A percentile compares a stretch with the other conserved stretches of the same genome.
Conservation (phyloP, 148 eudicot genomes). For the Diospyros lotus region DNA sequence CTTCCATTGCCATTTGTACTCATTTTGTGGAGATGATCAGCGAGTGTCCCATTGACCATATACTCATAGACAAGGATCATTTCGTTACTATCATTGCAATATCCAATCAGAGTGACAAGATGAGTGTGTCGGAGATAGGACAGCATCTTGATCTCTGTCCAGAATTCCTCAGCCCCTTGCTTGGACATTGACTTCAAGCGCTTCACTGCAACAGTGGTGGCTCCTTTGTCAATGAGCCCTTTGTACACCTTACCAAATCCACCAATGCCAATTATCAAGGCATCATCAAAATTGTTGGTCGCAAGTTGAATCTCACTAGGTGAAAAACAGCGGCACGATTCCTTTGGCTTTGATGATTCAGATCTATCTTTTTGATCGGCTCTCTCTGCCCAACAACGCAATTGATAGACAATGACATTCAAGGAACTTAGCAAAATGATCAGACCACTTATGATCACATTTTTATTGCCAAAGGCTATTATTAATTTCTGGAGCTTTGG, state of each 20-base stretch:
- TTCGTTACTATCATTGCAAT: conserved; percentile 25
- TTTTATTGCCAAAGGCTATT: neutral
- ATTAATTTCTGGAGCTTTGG: neutral
- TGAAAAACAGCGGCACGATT: conserved; percentile 21
- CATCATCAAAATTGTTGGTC: conserved; percentile 22
- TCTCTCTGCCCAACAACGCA: conserved; percentile 5
- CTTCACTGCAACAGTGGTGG: conserved; percentile 27
- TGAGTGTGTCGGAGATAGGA: conserved; percentile 30
- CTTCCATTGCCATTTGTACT: neutral
- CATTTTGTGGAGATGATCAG: conserved; percentile 28
- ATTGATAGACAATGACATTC: conserved; percentile 18
- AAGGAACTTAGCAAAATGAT: conserved; percentile 2
- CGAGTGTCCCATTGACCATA: conserved; percentile 28
- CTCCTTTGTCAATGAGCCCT: conserved; percentile 20
- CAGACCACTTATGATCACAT: conserved; percentile 16
- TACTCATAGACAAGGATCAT: conserved; percentile 43
- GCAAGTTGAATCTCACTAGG: conserved; percentile 21
- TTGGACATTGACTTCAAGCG: conserved; percentile 25
- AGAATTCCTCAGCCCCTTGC: conserved; percentile 34
- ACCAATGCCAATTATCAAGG: conserved; percentile 24
- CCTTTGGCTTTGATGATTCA: conserved; percentile 8
- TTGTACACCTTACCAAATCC: conserved; percentile 42
- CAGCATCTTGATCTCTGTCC: conserved; percentile 31
- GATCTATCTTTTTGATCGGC: neutral
- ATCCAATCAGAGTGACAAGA: conserved; percentile 36